These are phyloP conservation scores for Suillus plorans DNA, from an alignment of 768 basidiomycete species.

Conservation along the genomic window DNA sequence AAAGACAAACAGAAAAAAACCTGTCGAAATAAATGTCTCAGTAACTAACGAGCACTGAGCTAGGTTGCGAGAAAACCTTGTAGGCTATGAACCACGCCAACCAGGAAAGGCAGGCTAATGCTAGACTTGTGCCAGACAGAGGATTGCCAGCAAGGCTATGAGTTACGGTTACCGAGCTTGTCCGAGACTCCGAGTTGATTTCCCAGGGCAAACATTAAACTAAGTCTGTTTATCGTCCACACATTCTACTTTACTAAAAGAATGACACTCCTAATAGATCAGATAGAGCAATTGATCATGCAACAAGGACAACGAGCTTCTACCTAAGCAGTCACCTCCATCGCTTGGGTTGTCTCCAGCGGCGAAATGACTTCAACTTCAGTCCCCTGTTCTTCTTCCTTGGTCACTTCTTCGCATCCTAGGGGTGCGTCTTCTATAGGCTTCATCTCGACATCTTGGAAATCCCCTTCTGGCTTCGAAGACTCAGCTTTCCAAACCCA, in stretches of 20 bases:
- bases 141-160: not conserved
- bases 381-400: slow-evolving; percentile 10
- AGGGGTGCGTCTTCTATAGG: slow-evolving; percentile 16
- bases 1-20: not conserved
- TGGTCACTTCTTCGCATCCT: slow-evolving; percentile 10
- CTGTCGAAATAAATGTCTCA: not conserved
- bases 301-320: slow-evolving; percentile 4
- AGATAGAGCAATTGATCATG: slow-evolving; percentile 6
- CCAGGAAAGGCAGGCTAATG: not conserved
- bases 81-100: not conserved
- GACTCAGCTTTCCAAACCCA: slow-evolving; percentile 53
- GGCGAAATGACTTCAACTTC: slow-evolving; percentile 3
- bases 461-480: slow-evolving; percentile 6
- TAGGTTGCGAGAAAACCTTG: not conserved
- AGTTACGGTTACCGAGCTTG: not conserved
- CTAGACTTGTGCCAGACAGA: not conserved
- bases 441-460: slow-evolving; percentile 32
- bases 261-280: not conserved
- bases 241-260: not conserved
- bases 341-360: slow-evolving; percentile 11
- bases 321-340: slow-evolving; percentile 19
- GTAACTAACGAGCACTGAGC: not conserved
- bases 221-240: not conserved
- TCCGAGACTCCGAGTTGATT: not conserved
- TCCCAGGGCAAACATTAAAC: slow-evolving; percentile 3